Conservation (phyloP, 129 eudicot genomes). For the Flaveria brownii region DNA sequence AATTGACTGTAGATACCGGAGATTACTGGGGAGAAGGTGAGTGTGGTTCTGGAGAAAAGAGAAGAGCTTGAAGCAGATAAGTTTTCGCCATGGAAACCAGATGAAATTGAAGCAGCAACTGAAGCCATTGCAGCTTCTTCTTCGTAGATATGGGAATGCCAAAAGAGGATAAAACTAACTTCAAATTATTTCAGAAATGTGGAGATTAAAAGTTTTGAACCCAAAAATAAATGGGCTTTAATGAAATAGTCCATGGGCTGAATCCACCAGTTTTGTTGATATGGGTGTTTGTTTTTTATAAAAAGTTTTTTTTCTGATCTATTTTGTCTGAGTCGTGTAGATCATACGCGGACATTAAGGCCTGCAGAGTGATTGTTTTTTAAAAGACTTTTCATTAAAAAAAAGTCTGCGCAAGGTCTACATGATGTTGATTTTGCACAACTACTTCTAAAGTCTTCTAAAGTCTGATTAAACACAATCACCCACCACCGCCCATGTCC, state of each 20-base stretch:
- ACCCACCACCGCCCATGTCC: too few relatives aligned
- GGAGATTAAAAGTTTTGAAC: constrained; percentile 7
- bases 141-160: constrained; percentile 9
- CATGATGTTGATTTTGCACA: too few relatives aligned
- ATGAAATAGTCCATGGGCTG: neutral
- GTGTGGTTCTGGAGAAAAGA: constrained; percentile 37
- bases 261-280: neutral
- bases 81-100: constrained; percentile 41
- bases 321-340: too few relatives aligned
- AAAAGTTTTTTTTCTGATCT: too few relatives aligned
- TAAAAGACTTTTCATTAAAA: too few relatives aligned
- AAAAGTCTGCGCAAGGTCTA: too few relatives aligned
- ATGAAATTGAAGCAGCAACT: constrained; percentile 39
- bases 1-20: constrained; percentile 24
- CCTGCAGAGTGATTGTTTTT: too few relatives aligned
- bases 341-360: too few relatives aligned
- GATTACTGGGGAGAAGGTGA: constrained; percentile 16
- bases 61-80: constrained; percentile 47
- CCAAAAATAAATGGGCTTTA: constrained; percentile 17
- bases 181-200: neutral
- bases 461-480: too few relatives aligned
- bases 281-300: too few relatives aligned
- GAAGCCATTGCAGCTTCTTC: constrained; percentile 49
- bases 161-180: constrained; percentile 28
- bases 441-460: too few relatives aligned